Evolutionary conservation across 108 stramenopile genomes (phyloP).

Genomic region (Cyclotella choctawhatcheeana): DNA sequence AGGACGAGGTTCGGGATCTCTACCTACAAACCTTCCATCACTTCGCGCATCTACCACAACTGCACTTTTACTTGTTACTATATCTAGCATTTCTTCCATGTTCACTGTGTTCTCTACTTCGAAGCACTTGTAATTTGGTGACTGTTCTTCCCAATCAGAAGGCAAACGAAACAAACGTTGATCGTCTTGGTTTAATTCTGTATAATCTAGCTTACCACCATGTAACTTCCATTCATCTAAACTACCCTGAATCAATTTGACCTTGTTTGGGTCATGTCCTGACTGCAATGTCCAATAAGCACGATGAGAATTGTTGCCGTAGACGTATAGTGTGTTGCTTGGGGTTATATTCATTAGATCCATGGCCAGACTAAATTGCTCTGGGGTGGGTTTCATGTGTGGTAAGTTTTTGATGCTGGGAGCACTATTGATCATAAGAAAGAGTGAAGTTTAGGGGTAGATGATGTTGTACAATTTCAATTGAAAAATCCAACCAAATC

Average conservation of each 20-base stretch:
- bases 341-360: conserved; percentile 51
- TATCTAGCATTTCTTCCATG: conserved; percentile 52
- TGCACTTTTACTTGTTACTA: conserved; percentile 28
- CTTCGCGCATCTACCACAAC: conserved; percentile 67
- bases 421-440: no score
- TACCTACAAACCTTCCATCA: conserved; percentile 41
- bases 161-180: conserved; percentile 36
- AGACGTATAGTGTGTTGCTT: conserved; percentile 55
- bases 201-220: conserved; percentile 59
- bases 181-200: conserved; percentile 17
- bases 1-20: conserved; percentile 54
- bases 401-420: conserved; percentile 44
- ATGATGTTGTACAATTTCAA: no score
- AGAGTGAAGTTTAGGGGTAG: conserved; percentile 41
- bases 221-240: conserved; percentile 65
- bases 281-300: conserved; percentile 67
- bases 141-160: conserved; percentile 21
- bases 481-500: no score
- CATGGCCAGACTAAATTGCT: conserved; percentile 56
- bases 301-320: conserved; percentile 61
- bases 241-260: conserved; percentile 66
- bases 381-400: conserved; percentile 43
- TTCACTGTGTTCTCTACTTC: conserved; percentile 33
- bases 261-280: conserved; percentile 42
- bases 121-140: conserved; percentile 24